Evolutionary conservation across 225 moss, liverwort and hornwort genomes (phyloP).

Genomic region (Polytrichum commune): DNA sequence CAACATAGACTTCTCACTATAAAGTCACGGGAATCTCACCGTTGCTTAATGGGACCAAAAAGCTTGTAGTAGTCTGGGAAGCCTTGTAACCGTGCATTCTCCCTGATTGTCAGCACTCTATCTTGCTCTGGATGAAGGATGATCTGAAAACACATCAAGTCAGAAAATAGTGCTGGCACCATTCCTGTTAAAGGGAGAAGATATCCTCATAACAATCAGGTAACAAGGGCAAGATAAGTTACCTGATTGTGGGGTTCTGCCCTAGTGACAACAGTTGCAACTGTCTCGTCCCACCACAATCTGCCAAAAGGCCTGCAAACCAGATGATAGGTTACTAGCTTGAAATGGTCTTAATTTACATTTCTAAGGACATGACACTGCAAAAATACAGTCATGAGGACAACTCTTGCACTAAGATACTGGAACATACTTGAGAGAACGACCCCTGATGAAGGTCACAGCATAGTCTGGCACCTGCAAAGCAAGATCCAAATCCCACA

Average conservation of each 20-base stretch:
- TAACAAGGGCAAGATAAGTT: background rate
- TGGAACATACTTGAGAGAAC: slow-evolving; percentile 79
- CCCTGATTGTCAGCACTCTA: slow-evolving; percentile 79
- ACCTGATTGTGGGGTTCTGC: slow-evolving; percentile 99
- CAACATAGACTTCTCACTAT: too few relatives aligned
- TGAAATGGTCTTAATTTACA: background rate
- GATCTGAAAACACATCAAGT: slow-evolving; percentile 42
- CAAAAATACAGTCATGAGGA: too few relatives aligned
- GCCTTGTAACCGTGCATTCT: slow-evolving; percentile 91
- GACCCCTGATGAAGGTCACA: slow-evolving; percentile 71
- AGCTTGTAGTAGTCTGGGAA: slow-evolving; percentile 94
- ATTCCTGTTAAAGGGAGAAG: background rate
- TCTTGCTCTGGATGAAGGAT: slow-evolving; percentile 93
- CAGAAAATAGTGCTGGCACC: background rate
- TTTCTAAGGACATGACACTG: too few relatives aligned
- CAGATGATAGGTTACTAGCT: background rate
- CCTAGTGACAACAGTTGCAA: slow-evolving; percentile 87
- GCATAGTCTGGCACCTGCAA: slow-evolving; percentile 96
- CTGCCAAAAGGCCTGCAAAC: slow-evolving; percentile 84
- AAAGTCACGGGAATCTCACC: slow-evolving; percentile 28
- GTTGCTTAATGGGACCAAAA: slow-evolving; percentile 79
- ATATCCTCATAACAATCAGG: background rate
- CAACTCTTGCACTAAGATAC: background rate
- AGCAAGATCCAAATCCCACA: background rate
- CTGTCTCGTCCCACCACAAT: slow-evolving; percentile 99